A percentile compares a stretch with the other conserved stretches of the same genome.
phyloP scores from a whole-genome alignment of 345 rosid species.

The Zanthoxylum bungeanum region DNA sequence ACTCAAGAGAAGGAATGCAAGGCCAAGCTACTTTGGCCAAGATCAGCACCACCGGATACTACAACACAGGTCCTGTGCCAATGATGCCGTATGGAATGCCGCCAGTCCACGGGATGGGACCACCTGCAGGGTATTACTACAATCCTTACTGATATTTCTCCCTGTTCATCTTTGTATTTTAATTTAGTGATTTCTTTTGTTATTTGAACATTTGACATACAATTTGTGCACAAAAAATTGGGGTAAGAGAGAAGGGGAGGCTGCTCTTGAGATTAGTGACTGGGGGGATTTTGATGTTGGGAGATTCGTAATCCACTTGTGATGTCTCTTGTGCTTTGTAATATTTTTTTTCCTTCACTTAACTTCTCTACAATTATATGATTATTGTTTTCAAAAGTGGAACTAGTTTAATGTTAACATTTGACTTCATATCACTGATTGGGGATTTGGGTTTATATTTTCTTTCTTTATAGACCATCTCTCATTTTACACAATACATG shows the following conservation, averaged over 20 bases:
- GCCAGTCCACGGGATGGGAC: constrained; percentile 46
- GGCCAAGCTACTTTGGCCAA: constrained; percentile 69
- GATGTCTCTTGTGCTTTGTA: constrained; percentile 37
- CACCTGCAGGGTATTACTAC: constrained; percentile 47
- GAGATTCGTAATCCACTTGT: constrained; percentile 23
- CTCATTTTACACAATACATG: background rate
- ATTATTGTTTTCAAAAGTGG: background rate
- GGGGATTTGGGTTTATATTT: background rate
- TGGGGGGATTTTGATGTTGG: constrained; percentile 29
- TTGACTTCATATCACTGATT: background rate
- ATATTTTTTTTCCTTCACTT: constrained; percentile 16
- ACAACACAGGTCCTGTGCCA: constrained; percentile 31
- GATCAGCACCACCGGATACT: constrained; percentile 42
- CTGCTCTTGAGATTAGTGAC: constrained; percentile 9
- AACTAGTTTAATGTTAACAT: background rate
- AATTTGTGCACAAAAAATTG: constrained; percentile 23
- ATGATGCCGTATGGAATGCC: constrained; percentile 60
- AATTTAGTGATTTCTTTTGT: constrained; percentile 16
- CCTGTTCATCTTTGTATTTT: constrained; percentile 25
- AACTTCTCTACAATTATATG: constrained; percentile 11
- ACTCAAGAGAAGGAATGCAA: constrained; percentile 70
- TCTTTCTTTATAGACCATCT: background rate
- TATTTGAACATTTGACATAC: constrained; percentile 22
- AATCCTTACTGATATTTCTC: constrained; percentile 38
- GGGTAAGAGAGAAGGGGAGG: constrained; percentile 11